Evolutionary conservation across 2,329 filamentous ascomycete genomes (phyloP).

Genomic region (Claviceps quebecensis): DNA sequence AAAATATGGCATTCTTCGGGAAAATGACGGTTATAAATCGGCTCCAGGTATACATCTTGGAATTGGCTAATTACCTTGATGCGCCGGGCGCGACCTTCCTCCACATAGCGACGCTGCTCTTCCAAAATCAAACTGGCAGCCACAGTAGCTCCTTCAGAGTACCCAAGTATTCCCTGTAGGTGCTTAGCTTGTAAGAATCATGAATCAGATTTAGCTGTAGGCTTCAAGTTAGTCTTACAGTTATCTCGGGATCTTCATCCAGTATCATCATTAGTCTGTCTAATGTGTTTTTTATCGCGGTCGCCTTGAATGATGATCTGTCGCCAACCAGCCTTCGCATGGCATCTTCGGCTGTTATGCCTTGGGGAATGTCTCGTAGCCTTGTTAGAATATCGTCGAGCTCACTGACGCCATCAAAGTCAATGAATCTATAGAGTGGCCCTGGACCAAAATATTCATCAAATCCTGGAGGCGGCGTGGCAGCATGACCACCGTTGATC

Average conservation of each 20-base stretch:
- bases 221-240: not conserved
- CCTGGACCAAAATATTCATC: constrained; percentile 2
- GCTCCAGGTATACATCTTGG: too few species aligned
- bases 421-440: constrained; percentile 1
- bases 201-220: not conserved
- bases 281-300: not conserved
- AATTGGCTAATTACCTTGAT: constrained; percentile 22
- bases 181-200: not conserved
- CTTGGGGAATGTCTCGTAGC: constrained; percentile 1
- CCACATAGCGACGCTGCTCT: constrained; percentile 16
- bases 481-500: constrained; percentile 2
- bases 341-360: not conserved
- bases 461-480: not conserved
- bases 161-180: constrained; percentile 35
- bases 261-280: not conserved
- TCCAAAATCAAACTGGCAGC: constrained; percentile 36
- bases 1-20: constrained; percentile 22
- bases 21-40: not conserved
- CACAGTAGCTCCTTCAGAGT: constrained; percentile 42
- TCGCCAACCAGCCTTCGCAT: not conserved
- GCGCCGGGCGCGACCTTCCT: constrained; percentile 1
- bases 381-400: not conserved
- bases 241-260: constrained; percentile 1
- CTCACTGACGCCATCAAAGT: constrained; percentile 1
- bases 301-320: not conserved